Conservation (phyloP, 1,139 yeast genomes). For the Taphrina confusa region DNA sequence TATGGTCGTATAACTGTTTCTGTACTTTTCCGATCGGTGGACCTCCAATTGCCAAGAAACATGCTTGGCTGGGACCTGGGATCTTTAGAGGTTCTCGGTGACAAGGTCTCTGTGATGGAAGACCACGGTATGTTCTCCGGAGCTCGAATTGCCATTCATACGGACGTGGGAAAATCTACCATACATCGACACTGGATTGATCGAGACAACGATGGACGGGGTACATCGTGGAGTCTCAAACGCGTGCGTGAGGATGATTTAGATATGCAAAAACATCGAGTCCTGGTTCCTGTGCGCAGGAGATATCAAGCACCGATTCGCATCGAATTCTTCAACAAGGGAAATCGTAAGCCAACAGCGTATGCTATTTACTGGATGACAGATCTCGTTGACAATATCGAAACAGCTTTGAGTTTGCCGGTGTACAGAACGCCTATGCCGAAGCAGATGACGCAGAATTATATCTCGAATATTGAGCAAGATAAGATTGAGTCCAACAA, state of each 20-base stretch:
- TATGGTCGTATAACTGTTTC: constrained; percentile 35
- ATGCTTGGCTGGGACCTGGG: constrained; percentile 36
- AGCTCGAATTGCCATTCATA: constrained; percentile 14
- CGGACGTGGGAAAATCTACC: constrained; percentile 18
- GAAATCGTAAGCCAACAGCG: constrained; percentile 25
- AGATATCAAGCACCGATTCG: constrained; percentile 32
- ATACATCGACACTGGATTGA: constrained; percentile 17
- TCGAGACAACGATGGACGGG: neutral
- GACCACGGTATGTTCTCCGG: constrained; percentile 11
- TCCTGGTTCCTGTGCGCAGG: constrained; percentile 29
- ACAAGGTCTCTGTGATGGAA: constrained; percentile 14
- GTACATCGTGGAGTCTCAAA: constrained; percentile 24
- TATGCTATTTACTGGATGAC: constrained; percentile 35
- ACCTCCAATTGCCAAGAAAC: constrained; percentile 29
- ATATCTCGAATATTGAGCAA: constrained; percentile 22
- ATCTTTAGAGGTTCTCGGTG: constrained; percentile 26
- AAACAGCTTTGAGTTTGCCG: constrained; percentile 24
- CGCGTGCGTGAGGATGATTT: constrained; percentile 9
- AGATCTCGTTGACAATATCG: constrained; percentile 32
- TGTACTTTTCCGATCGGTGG: constrained; percentile 32
- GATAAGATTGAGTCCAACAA: constrained; percentile 2
- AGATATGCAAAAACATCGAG: constrained; percentile 8
- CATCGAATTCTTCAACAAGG: constrained; percentile 24
- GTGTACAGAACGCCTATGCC: constrained; percentile 30
- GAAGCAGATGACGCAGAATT: constrained; percentile 33